Percentiles rank a stretch among this genome's conserved stretches.
Conservation (phyloP, 805 yeast species). For the Kluyveromyces wickerhamii region DNA sequence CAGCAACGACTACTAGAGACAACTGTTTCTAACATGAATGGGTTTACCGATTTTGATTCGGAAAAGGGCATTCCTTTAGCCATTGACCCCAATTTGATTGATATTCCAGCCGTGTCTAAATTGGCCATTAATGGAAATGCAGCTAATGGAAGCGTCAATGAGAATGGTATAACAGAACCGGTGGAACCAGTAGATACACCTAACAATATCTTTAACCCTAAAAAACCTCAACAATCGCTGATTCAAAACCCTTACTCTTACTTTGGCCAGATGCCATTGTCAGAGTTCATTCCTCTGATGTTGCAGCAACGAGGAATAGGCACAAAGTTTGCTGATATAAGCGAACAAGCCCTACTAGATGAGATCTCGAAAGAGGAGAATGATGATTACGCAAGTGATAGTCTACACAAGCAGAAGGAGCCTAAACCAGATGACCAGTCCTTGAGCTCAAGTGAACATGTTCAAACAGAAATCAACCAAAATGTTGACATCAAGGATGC, state of each 20-base stretch:
- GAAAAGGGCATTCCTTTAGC: constrained; percentile 23
- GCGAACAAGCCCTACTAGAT: constrained; percentile 42
- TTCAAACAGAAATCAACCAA: too few species aligned
- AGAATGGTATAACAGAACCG: constrained; percentile 3
- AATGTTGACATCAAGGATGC: constrained; percentile 7
- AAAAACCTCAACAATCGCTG: constrained; percentile 10
- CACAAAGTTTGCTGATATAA: constrained; percentile 38
- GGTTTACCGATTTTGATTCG: not conserved
- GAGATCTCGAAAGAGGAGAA: constrained; percentile 32
- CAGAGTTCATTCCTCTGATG: constrained; percentile 52
- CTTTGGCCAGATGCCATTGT: constrained; percentile 35
- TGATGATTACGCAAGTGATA: constrained; percentile 4
- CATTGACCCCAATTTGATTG: constrained; percentile 28
- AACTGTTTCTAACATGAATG: not conserved
- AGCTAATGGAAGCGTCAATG: constrained; percentile 5
- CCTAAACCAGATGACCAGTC: too few species aligned
- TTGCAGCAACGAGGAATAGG: constrained; percentile 46
- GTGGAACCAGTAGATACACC: constrained; percentile 5
- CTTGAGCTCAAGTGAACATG: too few species aligned
- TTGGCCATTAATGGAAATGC: constrained; percentile 2
- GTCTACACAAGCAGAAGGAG: too few species aligned
- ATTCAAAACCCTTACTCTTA: constrained; percentile 27
- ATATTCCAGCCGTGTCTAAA: constrained; percentile 3
- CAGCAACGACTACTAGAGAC: too few species aligned
- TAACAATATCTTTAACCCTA: not conserved